These are phyloP conservation scores for Aspergillus carbonarius DNA, from an alignment of 2,329 filamentous ascomycete species.

Conservation along the genomic window DNA sequence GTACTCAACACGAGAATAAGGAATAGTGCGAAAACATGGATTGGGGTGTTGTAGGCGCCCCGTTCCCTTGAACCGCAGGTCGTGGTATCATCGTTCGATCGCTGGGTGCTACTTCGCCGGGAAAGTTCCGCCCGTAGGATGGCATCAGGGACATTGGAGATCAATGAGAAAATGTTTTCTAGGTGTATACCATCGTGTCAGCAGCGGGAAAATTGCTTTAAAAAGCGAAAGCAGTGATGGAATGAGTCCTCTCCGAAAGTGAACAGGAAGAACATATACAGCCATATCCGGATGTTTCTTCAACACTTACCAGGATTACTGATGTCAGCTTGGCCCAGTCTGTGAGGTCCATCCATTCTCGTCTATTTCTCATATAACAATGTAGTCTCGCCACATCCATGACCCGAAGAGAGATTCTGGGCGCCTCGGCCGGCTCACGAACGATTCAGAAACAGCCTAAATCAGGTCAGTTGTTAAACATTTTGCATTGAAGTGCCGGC, in stretches of 20 bases:
- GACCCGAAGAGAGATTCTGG: constrained; percentile 3
- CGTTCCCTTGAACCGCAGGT: constrained; percentile 37
- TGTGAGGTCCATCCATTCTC: constrained; percentile 9
- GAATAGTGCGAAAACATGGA: constrained; percentile 67
- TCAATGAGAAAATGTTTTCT: constrained; percentile 24
- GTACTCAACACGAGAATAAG: constrained; percentile 60
- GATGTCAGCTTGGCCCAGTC: constrained; percentile 1
- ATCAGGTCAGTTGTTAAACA: neutral
- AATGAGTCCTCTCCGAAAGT: neutral
- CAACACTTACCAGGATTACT: constrained; percentile 11
- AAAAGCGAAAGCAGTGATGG: neutral
- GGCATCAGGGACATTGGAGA: constrained; percentile 34
- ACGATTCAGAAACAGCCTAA: neutral
- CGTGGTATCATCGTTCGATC: constrained; percentile 22
- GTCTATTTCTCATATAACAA: neutral
- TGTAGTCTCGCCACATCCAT: constrained; percentile 13
- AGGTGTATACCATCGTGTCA: neutral
- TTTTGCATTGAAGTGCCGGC: neutral
- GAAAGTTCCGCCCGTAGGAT: constrained; percentile 35
- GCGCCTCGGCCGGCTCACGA: neutral
- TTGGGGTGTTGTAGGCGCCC: constrained; percentile 60
- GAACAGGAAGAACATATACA: neutral
- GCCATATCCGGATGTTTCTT: neutral
- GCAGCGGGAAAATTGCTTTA: neutral
- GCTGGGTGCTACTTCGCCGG: constrained; percentile 24